Evolutionary conservation across 2,329 filamentous ascomycete species (phyloP), one percentile per base, ranked within the genome.

Genomic region (Fusarium subtropicale): DNA sequence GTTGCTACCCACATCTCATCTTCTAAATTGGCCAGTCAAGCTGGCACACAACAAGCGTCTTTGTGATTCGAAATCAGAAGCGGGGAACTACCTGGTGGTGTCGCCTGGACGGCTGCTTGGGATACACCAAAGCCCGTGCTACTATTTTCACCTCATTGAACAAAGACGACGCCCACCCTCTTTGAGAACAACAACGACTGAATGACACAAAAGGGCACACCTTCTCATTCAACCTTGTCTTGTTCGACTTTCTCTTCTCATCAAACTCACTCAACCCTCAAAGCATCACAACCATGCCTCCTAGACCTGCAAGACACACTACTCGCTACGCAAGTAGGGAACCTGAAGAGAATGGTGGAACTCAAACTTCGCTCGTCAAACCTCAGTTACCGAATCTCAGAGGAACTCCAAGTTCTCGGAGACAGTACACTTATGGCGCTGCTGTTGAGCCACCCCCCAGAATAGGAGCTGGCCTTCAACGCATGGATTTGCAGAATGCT

Each of bases 401-500:
- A 36, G 79, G 77, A 5, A 80, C 79, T 0, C 78, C 79, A 7
- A 79, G 78, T 45, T 74, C 78, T 13, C 73, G 79, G 31, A 74
- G 79, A 39, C 79, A 80, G 62, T 81, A 80, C 58, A 75, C 78
- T 2, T 81, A 81, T 68, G 79, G 79, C 34, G 77, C 79, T 34
- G 77, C 59, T n/a, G 75, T 67, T 31, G 79, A 81, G 51, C 79
- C 79, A 3, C 67, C 69, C 20, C 75, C 75, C 36, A 66, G 73
- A 62, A 50, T 63, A 36, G 64, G 60, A 47, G 54, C 63, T 64
- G 56, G 76, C 71, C 30, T 66, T 8, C 71, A 72, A 26, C 59
- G 68, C 20, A 68, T 74, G 62, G 70, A 75, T 41, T 60, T 80
- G 20, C 71, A 71, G 53, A 73, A 64, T 46, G 79, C 77, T 10